These are phyloP conservation scores for Hymenoscyphus albidus DNA, from an alignment of 2,329 filamentous ascomycete genomes.

Conservation along the genomic window DNA sequence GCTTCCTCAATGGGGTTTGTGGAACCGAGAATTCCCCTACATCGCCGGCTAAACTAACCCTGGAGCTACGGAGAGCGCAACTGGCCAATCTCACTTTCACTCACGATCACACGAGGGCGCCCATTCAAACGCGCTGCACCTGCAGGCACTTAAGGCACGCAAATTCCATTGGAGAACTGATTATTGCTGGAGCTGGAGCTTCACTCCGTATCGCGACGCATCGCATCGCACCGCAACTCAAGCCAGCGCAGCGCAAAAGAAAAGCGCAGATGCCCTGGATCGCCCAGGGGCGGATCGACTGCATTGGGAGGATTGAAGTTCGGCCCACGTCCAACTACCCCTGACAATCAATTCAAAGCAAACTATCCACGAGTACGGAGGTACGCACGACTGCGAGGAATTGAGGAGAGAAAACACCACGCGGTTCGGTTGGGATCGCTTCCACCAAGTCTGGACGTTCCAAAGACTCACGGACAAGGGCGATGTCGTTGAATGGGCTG, in stretches of 20 bases:
- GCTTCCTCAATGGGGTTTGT: too few relatives aligned
- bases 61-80: not conserved
- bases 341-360: slow-evolving; percentile 26
- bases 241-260: not conserved
- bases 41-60: not conserved
- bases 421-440: not conserved
- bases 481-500: slow-evolving; percentile 95
- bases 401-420: not conserved
- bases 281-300: slow-evolving; percentile 27
- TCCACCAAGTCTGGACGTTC: slow-evolving; percentile 3
- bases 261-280: slow-evolving; percentile 18
- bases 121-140: not conserved
- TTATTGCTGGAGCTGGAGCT: not conserved
- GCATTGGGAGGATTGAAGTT: slow-evolving; percentile 31
- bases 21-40: too few relatives aligned
- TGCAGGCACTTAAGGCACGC: too few relatives aligned
- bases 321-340: slow-evolving; percentile 23
- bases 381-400: slow-evolving; percentile 8
- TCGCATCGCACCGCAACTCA: not conserved
- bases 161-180: not conserved
- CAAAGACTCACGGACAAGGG: slow-evolving; percentile 20
- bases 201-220: not conserved
- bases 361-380: not conserved
- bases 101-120: not conserved
- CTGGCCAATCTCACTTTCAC: not conserved